Conservation (phyloP, 2,329 filamentous ascomycete genomes). For the Penicillium fuscoglaucum region DNA sequence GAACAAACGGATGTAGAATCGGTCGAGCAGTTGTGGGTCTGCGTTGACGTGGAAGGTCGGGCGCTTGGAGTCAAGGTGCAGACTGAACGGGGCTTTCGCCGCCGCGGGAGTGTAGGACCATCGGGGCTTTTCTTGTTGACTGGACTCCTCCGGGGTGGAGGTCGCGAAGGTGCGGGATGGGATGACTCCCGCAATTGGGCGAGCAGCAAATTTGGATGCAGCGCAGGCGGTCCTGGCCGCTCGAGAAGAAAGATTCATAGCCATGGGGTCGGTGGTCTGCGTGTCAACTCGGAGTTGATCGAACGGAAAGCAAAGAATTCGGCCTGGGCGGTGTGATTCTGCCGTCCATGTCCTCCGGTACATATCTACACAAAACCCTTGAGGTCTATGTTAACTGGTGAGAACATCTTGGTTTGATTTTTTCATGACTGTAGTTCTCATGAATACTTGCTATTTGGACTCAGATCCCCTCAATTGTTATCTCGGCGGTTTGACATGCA, state of each 20-base stretch:
- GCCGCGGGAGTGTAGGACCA: constrained; percentile 69
- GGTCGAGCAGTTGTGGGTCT: constrained; percentile 71
- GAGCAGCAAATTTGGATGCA: constrained; percentile 23
- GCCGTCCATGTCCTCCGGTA: constrained; percentile 7
- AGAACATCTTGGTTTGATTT: not conserved
- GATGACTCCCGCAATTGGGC: constrained; percentile 15
- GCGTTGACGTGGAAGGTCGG: constrained; percentile 67
- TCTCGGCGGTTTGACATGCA: constrained; percentile 6
- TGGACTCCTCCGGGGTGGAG: constrained; percentile 28
- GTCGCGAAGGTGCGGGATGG: constrained; percentile 30
- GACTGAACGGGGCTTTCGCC: constrained; percentile 66
- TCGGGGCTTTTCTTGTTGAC: constrained; percentile 52
- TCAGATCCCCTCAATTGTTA: not conserved
- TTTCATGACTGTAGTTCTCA: not conserved
- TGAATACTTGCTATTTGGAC: not conserved
- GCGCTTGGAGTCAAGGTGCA: constrained; percentile 38
- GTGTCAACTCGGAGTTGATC: constrained; percentile 20
- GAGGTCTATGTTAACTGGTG: not conserved
- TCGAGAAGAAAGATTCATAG: constrained; percentile 49
- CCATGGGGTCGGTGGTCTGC: constrained; percentile 41
- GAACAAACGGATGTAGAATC: constrained; percentile 74
- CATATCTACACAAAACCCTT: not conserved
- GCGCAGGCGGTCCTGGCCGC: constrained; percentile 39
- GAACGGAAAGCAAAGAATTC: constrained; percentile 25
- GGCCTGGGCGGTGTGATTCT: constrained; percentile 27